phyloP scores from a whole-genome alignment of 192 early-diverging fungal species.

The Rhizophagus clarus region DNA sequence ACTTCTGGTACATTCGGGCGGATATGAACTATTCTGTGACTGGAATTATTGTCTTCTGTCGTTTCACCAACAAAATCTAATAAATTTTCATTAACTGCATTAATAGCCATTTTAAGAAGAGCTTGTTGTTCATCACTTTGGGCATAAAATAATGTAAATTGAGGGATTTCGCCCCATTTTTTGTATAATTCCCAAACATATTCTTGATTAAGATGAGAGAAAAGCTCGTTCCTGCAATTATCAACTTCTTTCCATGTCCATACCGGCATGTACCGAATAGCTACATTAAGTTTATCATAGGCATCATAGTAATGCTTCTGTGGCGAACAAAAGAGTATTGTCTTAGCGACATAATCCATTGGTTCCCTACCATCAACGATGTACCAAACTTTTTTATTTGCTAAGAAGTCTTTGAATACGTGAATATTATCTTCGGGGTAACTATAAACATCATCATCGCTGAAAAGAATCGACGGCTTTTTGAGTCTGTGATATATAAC shows the following conservation, averaged over 20 bases:
- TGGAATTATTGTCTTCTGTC: too few species aligned
- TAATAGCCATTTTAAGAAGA: too few species aligned
- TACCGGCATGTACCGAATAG: slow-evolving; percentile 20
- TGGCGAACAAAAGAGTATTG: slow-evolving; percentile 22
- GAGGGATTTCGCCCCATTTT: too few species aligned
- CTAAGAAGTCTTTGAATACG: not conserved
- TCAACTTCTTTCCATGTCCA: slow-evolving; percentile 22
- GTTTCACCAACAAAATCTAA: too few species aligned
- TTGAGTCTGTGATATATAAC: slow-evolving; percentile 30
- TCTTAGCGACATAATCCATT: slow-evolving; percentile 8
- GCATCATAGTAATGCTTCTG: not conserved
- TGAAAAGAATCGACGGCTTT: slow-evolving; percentile 15
- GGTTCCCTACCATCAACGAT: slow-evolving; percentile 23
- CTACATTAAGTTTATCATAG: not conserved
- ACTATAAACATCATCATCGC: not conserved
- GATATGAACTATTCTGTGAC: too few species aligned
- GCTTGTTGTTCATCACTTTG: too few species aligned
- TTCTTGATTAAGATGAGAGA: not conserved
- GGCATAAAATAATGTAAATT: too few species aligned
- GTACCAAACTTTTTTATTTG: slow-evolving; percentile 20
- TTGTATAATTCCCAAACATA: not conserved
- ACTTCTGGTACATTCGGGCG: too few species aligned
- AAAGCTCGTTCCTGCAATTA: not conserved
- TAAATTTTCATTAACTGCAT: too few species aligned
- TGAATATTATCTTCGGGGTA: not conserved